phyloP scores from a whole-genome alignment of 371 early-diverging fungal species.

The Neoconidiobolus thromboides region DNA sequence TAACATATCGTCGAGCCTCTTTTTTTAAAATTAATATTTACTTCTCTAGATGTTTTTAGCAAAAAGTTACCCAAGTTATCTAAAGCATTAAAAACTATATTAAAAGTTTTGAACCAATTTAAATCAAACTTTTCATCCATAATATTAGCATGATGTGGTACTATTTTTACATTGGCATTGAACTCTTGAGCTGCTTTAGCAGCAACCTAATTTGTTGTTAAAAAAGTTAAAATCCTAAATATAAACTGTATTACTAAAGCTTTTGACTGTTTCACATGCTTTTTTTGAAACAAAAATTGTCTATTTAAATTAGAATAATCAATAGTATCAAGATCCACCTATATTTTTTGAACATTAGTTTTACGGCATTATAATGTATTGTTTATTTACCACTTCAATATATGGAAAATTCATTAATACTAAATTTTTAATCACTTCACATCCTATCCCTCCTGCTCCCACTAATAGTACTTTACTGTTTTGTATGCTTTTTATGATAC shows the following conservation, averaged over 20 bases:
- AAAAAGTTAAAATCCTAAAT: not conserved
- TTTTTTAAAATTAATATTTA: not conserved
- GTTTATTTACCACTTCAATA: constrained; percentile 47
- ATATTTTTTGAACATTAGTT: not conserved
- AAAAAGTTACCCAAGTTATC: constrained; percentile 77
- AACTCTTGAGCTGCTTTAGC: constrained; percentile 58
- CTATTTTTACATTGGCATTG: constrained; percentile 57
- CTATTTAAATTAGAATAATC: constrained; percentile 97
- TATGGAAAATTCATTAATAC: constrained; percentile 70
- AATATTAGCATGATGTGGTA: constrained; percentile 65
- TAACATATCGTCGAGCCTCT: constrained; percentile 92
- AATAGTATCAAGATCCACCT: constrained; percentile 96
- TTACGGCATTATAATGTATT: not conserved
- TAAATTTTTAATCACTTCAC: constrained; percentile 93
- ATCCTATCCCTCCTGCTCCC: constrained; percentile 97
- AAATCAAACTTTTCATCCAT: constrained; percentile 62
- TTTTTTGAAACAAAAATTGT: constrained; percentile 90
- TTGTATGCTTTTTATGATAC: constrained; percentile 10
- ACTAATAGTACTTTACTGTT: constrained; percentile 38
- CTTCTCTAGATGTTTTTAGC: not conserved
- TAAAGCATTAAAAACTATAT: constrained; percentile 92
- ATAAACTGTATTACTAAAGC: constrained; percentile 31
- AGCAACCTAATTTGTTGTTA: constrained; percentile 37
- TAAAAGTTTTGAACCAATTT: constrained; percentile 79
- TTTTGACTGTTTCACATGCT: constrained; percentile 88